These are phyloP conservation scores for Cryptosporidium canis DNA, from an alignment of 169 alveolate genomes.

Conservation along the genomic window DNA sequence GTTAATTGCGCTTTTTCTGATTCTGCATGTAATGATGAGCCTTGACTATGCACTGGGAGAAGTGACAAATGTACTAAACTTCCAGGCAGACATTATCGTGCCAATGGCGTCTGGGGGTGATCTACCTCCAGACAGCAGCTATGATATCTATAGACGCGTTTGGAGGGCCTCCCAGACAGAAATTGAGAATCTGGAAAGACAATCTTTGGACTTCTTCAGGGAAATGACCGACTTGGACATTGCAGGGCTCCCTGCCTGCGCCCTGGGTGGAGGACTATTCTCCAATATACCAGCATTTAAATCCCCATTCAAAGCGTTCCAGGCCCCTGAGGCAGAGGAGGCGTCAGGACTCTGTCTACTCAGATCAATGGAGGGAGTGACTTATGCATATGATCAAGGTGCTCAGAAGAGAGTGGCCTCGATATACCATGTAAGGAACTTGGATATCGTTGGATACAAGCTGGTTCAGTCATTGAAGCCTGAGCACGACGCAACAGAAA, in stretches of 20 bases:
- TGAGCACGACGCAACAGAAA: slow-evolving; percentile 63
- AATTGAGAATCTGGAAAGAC: slow-evolving; percentile 10
- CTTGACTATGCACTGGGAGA: neutral
- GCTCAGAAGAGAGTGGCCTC: slow-evolving; percentile 56
- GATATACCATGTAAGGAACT: slow-evolving; percentile 57
- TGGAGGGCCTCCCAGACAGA: slow-evolving; percentile 53
- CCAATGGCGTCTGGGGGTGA: slow-evolving; percentile 68
- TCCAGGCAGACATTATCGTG: slow-evolving; percentile 50
- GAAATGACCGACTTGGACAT: slow-evolving; percentile 42
- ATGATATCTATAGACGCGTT: slow-evolving; percentile 64
- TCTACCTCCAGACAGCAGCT: slow-evolving; percentile 42
- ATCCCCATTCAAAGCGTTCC: neutral
- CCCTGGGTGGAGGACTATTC: slow-evolving; percentile 17
- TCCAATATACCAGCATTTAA: slow-evolving; percentile 24
- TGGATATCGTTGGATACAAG: slow-evolving; percentile 61
- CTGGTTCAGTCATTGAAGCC: slow-evolving; percentile 63
- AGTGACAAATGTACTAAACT: slow-evolving; percentile 29
- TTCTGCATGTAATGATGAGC: neutral
- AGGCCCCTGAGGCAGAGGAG: neutral
- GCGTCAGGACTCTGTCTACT: slow-evolving; percentile 6
- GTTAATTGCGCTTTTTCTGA: neutral
- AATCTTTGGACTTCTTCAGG: slow-evolving; percentile 27
- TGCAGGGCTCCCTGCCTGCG: slow-evolving; percentile 31
- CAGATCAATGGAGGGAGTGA: slow-evolving; percentile 53
- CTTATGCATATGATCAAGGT: slow-evolving; percentile 31